Base-by-base conservation (phyloP, 495 filamentous ascomycete species). In the Margaritispora aquatica region DNA sequence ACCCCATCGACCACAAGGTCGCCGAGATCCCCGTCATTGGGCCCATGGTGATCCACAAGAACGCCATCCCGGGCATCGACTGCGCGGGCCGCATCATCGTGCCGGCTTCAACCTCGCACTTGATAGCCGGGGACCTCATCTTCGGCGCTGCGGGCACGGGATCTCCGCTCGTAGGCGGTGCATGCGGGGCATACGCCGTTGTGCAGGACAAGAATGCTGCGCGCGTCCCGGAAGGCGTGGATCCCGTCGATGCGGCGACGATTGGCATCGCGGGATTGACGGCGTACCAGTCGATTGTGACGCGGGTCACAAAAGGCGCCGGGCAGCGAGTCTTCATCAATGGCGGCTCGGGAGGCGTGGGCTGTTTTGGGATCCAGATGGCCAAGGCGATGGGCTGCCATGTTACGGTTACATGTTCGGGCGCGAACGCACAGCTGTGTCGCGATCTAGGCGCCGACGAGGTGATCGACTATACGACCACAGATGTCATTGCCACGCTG, bases 1-100 rank as follows among this genome's bases (percentile, higher is more conserved):
- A 91, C 70, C 87, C 88, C 1, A 80, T 81, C 26, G 88, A 91
- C 76, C 84, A 83, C 80, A 89, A 89, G 68, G 60, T 81, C 19
- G 77, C 83, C 19, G 84, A 88, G 60, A 58, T 84, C 49, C 71
- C 73, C 0, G 23, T 76, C 9, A 7, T 82, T 7, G 64, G 63
- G 7, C 71, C 74, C 20, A 54, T 78, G 3, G 29, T 78, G 0
- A 67, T 82, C 60, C 68, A 67, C 26, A 75, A 69, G 26, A 77
- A 79, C 0, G 80, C 81, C 0, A 80, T 80, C 8, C 88, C 82
- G 0, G 80, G 82, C 0, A 70, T 85, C 67, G 87, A 90, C 68
- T 86, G 84, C 63, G 77, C 77, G 54, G 87, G 87, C 2, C 76
- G 76, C 11, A 77, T 90, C 11, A 74, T 80, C 19, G 48, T 17